Conservation (phyloP, 306 rosid species). For the cucumber (Cucumis sativus) region DNA sequence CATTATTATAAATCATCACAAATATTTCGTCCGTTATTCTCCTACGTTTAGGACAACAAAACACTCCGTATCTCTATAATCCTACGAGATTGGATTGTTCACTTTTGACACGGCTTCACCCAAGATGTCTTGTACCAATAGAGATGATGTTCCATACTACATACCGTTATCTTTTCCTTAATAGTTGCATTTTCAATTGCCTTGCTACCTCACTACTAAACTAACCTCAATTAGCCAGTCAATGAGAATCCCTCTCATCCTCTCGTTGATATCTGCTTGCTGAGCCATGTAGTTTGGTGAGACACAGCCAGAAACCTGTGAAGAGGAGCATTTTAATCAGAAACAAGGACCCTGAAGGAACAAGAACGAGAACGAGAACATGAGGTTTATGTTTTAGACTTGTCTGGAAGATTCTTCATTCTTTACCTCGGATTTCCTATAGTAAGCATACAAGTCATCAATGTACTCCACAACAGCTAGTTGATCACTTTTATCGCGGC, state of each 20-base stretch:
- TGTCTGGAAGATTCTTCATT: neutral
- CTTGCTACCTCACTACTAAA: neutral
- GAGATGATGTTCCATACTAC: too few relatives aligned
- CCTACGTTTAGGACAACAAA: too few relatives aligned
- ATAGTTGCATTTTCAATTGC: neutral
- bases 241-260: constrained; percentile 48
- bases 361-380: neutral
- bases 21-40: neutral
- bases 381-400: neutral
- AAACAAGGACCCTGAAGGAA: neutral
- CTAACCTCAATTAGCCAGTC: constrained; percentile 57
- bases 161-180: too few relatives aligned
- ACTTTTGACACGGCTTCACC: too few relatives aligned
- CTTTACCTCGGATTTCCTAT: constrained; percentile 38
- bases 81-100: too few relatives aligned
- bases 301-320: constrained; percentile 29
- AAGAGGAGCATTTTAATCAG: neutral
- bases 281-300: constrained; percentile 28
- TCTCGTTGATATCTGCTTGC: constrained; percentile 44
- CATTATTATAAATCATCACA: neutral
- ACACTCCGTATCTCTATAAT: too few relatives aligned
- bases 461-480: constrained; percentile 42
- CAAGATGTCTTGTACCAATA: too few relatives aligned
- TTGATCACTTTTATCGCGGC: constrained; percentile 16
- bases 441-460: constrained; percentile 28